Conservation (phyloP, 805 yeast species). For the Candida michaelii region DNA sequence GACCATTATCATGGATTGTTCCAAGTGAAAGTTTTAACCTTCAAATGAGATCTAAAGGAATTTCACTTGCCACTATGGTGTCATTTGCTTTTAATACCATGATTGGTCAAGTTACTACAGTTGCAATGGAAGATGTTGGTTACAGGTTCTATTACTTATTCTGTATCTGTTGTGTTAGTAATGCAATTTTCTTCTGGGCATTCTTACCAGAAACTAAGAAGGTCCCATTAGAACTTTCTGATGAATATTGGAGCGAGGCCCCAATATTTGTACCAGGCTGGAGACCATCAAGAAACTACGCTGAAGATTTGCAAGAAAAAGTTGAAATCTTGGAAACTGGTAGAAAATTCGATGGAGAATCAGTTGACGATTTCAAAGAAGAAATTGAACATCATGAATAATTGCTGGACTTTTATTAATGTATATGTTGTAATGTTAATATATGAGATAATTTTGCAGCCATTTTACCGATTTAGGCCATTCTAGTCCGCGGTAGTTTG, state of each 20-base stretch:
- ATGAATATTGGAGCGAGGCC: constrained; percentile 17
- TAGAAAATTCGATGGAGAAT: constrained; percentile 28
- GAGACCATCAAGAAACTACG: constrained; percentile 15
- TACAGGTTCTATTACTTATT: constrained; percentile 23
- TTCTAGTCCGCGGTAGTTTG: too few species aligned
- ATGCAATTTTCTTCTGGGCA: constrained; percentile 30
- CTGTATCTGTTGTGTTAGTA: constrained; percentile 21
- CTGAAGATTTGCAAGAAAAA: constrained; percentile 15
- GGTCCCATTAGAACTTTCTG: constrained; percentile 17
- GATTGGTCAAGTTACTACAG: constrained; percentile 31
- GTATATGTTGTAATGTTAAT: too few species aligned
- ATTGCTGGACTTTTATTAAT: neutral
- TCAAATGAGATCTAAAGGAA: constrained; percentile 39
- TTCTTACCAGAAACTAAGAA: constrained; percentile 32
- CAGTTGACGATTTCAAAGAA: constrained; percentile 29
- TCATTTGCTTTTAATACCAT: constrained; percentile 33
- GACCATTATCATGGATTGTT: constrained; percentile 39
- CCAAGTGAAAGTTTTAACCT: constrained; percentile 40
- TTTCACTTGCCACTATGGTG: constrained; percentile 27
- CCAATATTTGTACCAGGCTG: constrained; percentile 18
- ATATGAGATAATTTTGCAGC: too few species aligned
- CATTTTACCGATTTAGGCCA: too few species aligned
- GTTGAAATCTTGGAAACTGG: constrained; percentile 13
- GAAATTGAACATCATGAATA: constrained; percentile 18
- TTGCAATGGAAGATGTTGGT: constrained; percentile 24